Evolutionary conservation across 371 early-diverging fungal genomes (phyloP), one percentile per base, ranked within the genome.

Genomic region (Mortierella sp.): DNA sequence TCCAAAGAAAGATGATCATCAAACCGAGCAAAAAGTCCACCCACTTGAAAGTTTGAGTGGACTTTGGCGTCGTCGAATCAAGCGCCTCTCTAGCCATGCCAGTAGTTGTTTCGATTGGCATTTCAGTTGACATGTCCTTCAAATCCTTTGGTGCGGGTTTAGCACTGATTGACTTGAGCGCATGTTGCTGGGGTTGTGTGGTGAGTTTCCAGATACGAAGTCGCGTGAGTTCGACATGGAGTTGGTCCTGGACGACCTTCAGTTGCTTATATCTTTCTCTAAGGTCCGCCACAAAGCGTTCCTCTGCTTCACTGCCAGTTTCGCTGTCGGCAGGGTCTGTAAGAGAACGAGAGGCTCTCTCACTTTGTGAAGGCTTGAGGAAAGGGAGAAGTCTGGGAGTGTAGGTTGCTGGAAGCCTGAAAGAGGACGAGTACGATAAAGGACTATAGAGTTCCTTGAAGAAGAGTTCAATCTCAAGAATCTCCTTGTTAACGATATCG

Each of bases 381-480:
- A 70, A 43, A 4, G 72, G 77, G 32, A 71, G 72, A 14, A 76
- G 26, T 3, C 64, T 22, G 0, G 64, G 60, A 20, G 65, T 59
- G 10, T 51, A 71, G 10, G 49, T 16, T 18, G 32, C n/a, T 1
- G 57, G 65, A 5, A 60, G 64, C 4, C 26, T 18, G 18, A 10
- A n/a, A 11, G 61, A 60, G 9, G 40, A 60, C 3, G 39, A 3
- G 12, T 54, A 39, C 3, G 45, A 58, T 6, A 35, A 16, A 18
- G 59, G 22, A 28, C n/a, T 51, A 24, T 63, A 58, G 59, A 63
- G 30, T 35, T 59, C 32, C 40, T 66, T 58, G 62, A 76, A 76
- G 72, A 71, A 71, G 52, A 32, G 64, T 54, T 70, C 72, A 49
- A 76, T 71, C 4, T 62, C 72, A 24, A 18, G 67, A n/a, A 76